Evolutionary conservation across 2,329 filamentous ascomycete genomes (phyloP).

Genomic region (Colletotrichum liaoningense): DNA sequence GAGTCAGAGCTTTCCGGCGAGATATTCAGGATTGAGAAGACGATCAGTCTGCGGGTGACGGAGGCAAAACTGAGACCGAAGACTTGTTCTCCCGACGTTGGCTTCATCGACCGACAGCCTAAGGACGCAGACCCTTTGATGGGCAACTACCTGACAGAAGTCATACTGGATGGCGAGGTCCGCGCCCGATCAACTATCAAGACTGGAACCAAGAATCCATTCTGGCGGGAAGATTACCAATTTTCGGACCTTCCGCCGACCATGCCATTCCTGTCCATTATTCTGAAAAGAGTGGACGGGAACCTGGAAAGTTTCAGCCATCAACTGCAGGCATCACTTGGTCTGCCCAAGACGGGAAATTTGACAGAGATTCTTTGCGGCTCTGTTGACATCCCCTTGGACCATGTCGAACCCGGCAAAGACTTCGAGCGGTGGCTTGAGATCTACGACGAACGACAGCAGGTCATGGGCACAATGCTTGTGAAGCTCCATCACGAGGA

Average conservation of each 20-base stretch:
- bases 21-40: conserved; percentile 72
- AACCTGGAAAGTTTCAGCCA: conserved; percentile 58
- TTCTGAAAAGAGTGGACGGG: conserved; percentile 75
- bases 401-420: conserved; percentile 80
- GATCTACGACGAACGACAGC: conserved; percentile 80
- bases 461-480: conserved; percentile 84
- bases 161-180: conserved; percentile 83
- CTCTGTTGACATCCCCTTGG: conserved; percentile 83
- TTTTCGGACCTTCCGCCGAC: conserved; percentile 79
- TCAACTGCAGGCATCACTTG: conserved; percentile 55
- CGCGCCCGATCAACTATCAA: conserved; percentile 81
- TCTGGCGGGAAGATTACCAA: conserved; percentile 86
- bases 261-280: conserved; percentile 75
- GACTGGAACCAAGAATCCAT: conserved; percentile 77
- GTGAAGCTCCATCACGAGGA: conserved; percentile 88
- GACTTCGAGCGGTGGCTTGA: conserved; percentile 91
- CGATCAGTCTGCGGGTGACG: conserved; percentile 67
- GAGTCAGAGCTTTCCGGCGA: conserved; percentile 57
- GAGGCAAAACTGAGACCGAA: conserved; percentile 69
- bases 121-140: conserved; percentile 58
- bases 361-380: conserved; percentile 69
- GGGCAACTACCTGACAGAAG: conserved; percentile 83
- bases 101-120: conserved; percentile 42
- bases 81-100: conserved; percentile 36
- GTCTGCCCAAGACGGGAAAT: conserved; percentile 54